phyloP scores from a whole-genome alignment of 306 rosid species.

The Cicer chorassanicum region DNA sequence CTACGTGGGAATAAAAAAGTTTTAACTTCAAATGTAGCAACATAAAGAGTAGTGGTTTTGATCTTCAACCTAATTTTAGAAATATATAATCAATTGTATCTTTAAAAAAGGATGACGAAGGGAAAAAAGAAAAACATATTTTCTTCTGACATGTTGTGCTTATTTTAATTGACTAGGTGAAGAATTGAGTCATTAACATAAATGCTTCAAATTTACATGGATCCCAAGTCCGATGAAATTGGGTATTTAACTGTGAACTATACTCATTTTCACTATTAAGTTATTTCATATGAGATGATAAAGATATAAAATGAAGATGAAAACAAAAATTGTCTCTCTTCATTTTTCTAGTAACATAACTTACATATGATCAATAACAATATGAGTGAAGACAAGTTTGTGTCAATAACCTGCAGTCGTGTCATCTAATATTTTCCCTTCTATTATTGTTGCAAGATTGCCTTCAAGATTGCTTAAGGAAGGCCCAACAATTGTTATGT shows the following conservation, averaged over 20 bases:
- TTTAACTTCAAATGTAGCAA: conserved; percentile 17
- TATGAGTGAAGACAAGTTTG: conserved; percentile 24
- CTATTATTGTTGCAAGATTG: conserved; percentile 52
- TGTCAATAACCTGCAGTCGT: conserved; percentile 52
- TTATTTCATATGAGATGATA: conserved; percentile 3
- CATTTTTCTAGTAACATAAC: conserved; percentile 51
- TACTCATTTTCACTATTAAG: background rate
- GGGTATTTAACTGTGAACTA: too few relatives aligned
- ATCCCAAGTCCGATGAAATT: too few relatives aligned
- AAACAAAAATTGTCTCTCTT: conserved; percentile 12
- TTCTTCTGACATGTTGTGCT: background rate
- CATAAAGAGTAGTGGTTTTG: background rate
- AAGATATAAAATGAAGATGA: conserved; percentile 4
- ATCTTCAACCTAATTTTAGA: conserved; percentile 14
- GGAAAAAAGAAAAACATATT: background rate
- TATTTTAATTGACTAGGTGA: background rate
- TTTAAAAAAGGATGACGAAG: background rate
- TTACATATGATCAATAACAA: conserved; percentile 42
- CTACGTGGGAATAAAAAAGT: conserved; percentile 15
- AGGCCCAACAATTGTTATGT: conserved; percentile 81
- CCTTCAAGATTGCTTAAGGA: conserved; percentile 64
- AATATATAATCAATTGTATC: background rate
- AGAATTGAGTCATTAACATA: background rate
- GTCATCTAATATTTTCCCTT: conserved; percentile 52
- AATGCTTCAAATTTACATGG: background rate